Conservation (phyloP, 2,329 filamentous ascomycete species). For the Pezicula carpinea region DNA sequence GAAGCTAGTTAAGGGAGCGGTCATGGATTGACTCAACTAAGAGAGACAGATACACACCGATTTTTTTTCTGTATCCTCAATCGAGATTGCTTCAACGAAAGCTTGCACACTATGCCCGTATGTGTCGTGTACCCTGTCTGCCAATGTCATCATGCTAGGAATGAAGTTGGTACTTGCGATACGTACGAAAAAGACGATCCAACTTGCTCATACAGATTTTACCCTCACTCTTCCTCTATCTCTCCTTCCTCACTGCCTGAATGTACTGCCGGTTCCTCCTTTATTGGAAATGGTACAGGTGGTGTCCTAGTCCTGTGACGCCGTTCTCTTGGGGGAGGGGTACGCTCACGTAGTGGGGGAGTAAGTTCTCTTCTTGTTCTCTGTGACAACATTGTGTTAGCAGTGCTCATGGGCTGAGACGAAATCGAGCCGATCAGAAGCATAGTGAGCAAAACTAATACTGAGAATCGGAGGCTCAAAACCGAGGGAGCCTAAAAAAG, state of each 20-base stretch:
- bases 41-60: constrained; percentile 26
- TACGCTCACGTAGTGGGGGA: constrained; percentile 47
- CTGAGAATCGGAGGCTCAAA: no score
- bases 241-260: constrained; percentile 97
- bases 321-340: constrained; percentile 50
- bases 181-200: constrained; percentile 28
- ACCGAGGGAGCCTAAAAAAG: no score
- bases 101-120: background rate
- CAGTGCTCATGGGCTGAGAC: no score
- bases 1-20: background rate
- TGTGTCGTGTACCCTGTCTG: constrained; percentile 13
- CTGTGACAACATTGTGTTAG: constrained; percentile 30
- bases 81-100: no score
- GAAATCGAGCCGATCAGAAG: no score
- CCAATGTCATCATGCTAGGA: constrained; percentile 28
- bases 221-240: constrained; percentile 73
- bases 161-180: constrained; percentile 24
- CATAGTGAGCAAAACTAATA: no score
- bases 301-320: constrained; percentile 55
- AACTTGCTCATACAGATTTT: background rate
- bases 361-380: constrained; percentile 54
- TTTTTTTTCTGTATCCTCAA: background rate
- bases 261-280: constrained; percentile 40
- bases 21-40: constrained; percentile 11
- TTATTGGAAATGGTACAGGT: constrained; percentile 31